Base-by-base conservation (phyloP, 306 rosid genomes). In the Trichosanthes cucumerina region DNA sequence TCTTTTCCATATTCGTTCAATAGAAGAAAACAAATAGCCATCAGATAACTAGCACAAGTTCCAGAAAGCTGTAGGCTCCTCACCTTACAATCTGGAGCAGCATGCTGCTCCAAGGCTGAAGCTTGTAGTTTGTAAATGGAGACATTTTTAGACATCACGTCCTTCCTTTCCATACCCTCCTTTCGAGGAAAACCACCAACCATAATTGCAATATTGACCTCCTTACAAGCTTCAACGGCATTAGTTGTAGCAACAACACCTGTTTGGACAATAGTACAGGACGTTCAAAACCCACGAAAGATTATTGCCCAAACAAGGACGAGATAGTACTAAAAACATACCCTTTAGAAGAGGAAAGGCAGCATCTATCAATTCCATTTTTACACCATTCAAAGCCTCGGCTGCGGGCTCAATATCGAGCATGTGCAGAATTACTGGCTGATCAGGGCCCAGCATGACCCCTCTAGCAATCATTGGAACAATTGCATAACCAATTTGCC, bases 101-200 rank as follows among this genome's bases (percentile, higher is more conserved):
- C 97, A 77, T 95, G 89, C 84, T 92, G 77, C 76, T 95, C 97
- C 64, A 95, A 92, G 24, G 97, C 97, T 70, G 97, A 92, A 82
- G 99, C 99, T 79, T 95, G 99, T 16, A 89, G 83, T 88, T 90
- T 95, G 65, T 95, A 95, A 70, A 95, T 95, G 24, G 97, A 88
- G 58, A 95, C 97, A 70, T 95, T 95, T 85, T 92, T 92, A 4
- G 97, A 70, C 99, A 95, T 95, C 79, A 95, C 97, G 58, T 95
- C 97, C 79, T 95, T 95, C 81, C 99, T 91, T 73, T 92, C 99
- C 97, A 95, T 95, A 52, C 99, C 97, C 85, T 95, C 99, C 75
- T 95, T 95, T 81, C 99, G 91, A 5, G 99, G 97, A 88, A 95
- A 95, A 28, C 99, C 99, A 84, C 99, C 99, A 82, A 95, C 97